A percentile compares a stretch with the other conserved stretches of the same genome.
phyloP scores from a whole-genome alignment of 345 rosid species.

The Capsella bursapastoris region DNA sequence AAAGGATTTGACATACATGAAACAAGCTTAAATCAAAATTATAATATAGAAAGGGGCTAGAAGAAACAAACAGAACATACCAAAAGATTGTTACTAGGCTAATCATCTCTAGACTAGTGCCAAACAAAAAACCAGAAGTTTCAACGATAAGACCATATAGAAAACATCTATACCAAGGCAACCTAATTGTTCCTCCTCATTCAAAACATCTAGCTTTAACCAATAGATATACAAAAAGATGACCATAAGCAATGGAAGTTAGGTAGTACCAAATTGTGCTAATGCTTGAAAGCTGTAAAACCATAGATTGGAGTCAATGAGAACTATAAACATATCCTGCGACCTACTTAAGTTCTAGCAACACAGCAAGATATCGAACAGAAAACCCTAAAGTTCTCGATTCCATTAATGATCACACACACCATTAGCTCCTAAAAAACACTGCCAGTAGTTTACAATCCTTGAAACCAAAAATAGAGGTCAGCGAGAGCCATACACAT shows the following conservation, averaged over 20 bases:
- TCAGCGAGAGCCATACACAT: not conserved
- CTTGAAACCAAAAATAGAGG: not conserved
- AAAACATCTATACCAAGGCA: not conserved
- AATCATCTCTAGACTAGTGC: not conserved
- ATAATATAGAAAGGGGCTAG: not conserved
- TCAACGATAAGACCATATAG: not conserved
- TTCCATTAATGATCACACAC: not conserved
- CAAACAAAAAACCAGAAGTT: not conserved
- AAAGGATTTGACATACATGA: not conserved
- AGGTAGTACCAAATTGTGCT: not conserved
- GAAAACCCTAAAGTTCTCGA: not conserved
- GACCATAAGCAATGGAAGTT: not conserved
- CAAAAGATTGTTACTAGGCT: not conserved
- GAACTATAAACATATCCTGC: not conserved
- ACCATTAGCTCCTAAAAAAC: slow-evolving; percentile 7
- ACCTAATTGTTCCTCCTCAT: not conserved
- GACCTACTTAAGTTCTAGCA: not conserved
- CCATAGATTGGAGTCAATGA: not conserved
- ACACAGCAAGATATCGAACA: not conserved
- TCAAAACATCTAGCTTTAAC: not conserved
- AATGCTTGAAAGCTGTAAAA: not conserved
- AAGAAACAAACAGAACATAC: not conserved
- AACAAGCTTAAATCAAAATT: slow-evolving; percentile 6
- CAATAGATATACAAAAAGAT: slow-evolving; percentile 2
- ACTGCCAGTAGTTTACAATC: not conserved